Evolutionary conservation across 139 green algal genomes (phyloP).

Genomic region (Chlamydomonas eustigma): DNA sequence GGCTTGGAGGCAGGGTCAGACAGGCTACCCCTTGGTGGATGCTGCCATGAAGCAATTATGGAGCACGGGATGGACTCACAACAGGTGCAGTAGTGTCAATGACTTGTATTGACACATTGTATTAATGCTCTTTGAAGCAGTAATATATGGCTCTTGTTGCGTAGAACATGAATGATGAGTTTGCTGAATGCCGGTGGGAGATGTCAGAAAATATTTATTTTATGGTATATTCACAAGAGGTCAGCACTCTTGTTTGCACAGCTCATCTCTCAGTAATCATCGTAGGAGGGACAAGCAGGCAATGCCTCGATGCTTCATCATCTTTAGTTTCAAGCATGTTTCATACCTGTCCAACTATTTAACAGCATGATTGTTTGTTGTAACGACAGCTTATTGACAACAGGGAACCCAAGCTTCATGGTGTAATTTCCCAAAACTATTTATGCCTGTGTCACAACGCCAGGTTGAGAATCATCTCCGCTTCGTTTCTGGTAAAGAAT

Average conservation of each 20-base stretch:
- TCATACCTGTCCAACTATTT: no score
- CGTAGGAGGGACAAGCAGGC: no score
- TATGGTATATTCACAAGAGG: no score
- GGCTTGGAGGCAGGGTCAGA: slow-evolving; percentile 75
- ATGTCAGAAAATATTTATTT: neutral
- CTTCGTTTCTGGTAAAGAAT: slow-evolving; percentile 87
- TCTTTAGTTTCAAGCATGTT: no score
- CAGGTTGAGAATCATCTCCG: slow-evolving; percentile 65
- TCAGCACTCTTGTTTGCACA: no score
- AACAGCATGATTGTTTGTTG: no score
- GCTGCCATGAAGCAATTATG: slow-evolving; percentile 87
- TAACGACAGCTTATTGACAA: no score
- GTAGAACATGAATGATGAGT: neutral
- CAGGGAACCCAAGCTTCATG: no score
- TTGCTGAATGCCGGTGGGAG: neutral
- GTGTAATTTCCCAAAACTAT: no score
- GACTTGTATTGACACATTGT: neutral
- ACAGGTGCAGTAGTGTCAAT: neutral
- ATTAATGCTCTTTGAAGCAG: neutral
- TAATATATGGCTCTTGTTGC: neutral
- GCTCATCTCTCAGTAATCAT: no score
- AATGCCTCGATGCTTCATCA: no score
- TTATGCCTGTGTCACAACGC: no score
- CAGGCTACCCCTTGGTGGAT: slow-evolving; percentile 83
- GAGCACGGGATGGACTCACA: slow-evolving; percentile 12